Percentiles rank a stretch among this genome's conserved stretches.
Conservation (phyloP, 371 early-diverging fungal genomes). For the Mortierella polycephala region DNA sequence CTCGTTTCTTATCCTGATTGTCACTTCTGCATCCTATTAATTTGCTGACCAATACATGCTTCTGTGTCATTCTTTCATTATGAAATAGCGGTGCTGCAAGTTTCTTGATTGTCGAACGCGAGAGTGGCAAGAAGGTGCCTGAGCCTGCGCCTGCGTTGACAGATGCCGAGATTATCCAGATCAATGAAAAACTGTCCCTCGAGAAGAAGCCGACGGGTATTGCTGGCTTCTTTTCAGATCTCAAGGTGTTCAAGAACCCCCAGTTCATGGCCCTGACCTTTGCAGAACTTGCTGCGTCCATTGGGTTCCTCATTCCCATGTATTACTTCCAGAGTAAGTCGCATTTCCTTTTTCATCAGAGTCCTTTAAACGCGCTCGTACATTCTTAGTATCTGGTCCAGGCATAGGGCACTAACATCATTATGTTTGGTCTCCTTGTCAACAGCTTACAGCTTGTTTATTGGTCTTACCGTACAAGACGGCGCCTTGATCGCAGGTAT, state of each 20-base stretch:
- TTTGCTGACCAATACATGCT: neutral
- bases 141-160: constrained; percentile 23
- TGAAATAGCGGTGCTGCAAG: constrained; percentile 31
- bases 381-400: neutral
- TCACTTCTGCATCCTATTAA: neutral
- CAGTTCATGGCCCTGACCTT: constrained; percentile 49
- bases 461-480: constrained; percentile 53
- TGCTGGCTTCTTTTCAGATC: constrained; percentile 32
- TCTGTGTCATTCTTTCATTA: neutral
- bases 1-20: neutral
- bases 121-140: constrained; percentile 33
- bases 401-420: neutral
- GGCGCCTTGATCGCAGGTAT: constrained; percentile 66
- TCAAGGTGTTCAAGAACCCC: constrained; percentile 53
- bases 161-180: constrained; percentile 26
- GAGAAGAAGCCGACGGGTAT: constrained; percentile 26
- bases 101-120: constrained; percentile 45
- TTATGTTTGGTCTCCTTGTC: no score
- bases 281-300: constrained; percentile 39
- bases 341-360: constrained; percentile 34
- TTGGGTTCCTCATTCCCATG: constrained; percentile 58
- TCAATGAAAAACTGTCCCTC: constrained; percentile 33
- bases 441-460: constrained; percentile 44
- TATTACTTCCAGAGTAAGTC: constrained; percentile 57
- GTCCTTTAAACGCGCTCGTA: no score